These are phyloP conservation scores for Peronospora tabacina DNA, from an alignment of 352 stramenopile genomes.

Conservation along the genomic window DNA sequence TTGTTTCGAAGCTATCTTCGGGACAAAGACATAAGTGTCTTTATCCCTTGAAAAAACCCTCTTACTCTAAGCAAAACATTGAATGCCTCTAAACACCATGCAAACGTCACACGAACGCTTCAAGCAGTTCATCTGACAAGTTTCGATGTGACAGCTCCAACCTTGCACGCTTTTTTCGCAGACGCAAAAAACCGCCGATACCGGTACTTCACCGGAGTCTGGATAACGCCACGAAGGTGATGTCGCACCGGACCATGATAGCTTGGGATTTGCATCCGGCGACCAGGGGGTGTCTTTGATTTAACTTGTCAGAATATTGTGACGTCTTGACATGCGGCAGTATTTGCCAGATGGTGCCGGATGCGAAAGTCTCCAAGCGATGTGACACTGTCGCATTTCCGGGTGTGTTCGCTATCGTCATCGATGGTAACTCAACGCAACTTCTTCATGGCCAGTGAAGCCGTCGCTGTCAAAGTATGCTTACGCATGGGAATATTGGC, in stretches of 20 bases:
- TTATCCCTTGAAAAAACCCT: too few relatives aligned
- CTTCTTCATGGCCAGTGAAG: constrained; percentile 9
- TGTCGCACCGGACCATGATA: too few relatives aligned
- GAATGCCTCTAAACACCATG: too few relatives aligned
- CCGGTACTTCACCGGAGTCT: background rate
- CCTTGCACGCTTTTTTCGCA: background rate
- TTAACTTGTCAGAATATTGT: constrained; percentile 1
- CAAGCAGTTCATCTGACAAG: too few relatives aligned
- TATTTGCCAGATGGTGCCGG: background rate
- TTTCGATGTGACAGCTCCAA: background rate
- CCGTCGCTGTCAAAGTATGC: background rate
- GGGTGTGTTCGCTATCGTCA: constrained; percentile 17
- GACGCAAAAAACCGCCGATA: background rate
- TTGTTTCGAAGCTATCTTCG: too few relatives aligned
- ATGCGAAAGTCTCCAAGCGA: constrained; percentile 1
- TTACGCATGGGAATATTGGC: background rate
- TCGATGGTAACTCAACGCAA: constrained; percentile 26
- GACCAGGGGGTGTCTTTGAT: too few relatives aligned
- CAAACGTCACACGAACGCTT: too few relatives aligned
- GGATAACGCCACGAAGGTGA: too few relatives aligned
- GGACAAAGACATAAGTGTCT: too few relatives aligned
- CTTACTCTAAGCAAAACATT: too few relatives aligned
- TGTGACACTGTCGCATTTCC: constrained; percentile 22
- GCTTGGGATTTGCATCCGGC: too few relatives aligned
- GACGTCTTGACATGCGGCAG: background rate